Base-by-base conservation (phyloP, 306 rosid genomes). In the Medicago ruthenica region DNA sequence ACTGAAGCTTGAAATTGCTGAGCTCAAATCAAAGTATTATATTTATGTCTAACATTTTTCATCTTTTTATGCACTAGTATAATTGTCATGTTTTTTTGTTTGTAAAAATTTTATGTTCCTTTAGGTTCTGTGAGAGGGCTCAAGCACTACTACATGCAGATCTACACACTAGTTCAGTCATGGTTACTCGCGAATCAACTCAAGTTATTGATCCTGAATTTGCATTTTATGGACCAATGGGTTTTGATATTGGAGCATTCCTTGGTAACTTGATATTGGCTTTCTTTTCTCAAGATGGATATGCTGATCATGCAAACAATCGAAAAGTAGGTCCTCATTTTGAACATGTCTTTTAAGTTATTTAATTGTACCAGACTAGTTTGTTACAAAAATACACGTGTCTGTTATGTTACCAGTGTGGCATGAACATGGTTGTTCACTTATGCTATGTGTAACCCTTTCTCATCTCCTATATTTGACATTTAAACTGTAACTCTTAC, bases 201-300 rank as follows among this genome's bases (percentile, higher is more conserved):
- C 96, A 90, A 85, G 89, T 95, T 67, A 92, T 95, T 71, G 98
- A 95, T 87, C 88, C 97, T 0, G 98, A 92, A 82, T 95, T 95
- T 79, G 90, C 96, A 70, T 92, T 89, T 86, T 89, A 87, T 87
- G 98, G 96, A 79, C 98, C 98, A 17, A 95, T 89, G 89, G 98
- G 98, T 16, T 94, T 82, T 78, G 98, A 94, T 53, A 59, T 90
- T 41, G 98, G 98, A 69, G 97, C 97, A 15, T 94, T 86, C 78
- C 48, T 94, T 70, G 96, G 97, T 74, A 94, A 94, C 89, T 82
- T 91, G 86, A 88, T 91, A 53, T 78, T 94, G 88, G 90, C 97
- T 36, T 94, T 86, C 90, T 88, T 85, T 83, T 82, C 98, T 22
- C 97, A 94, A 88, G 97, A 94, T 84, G 98, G 96, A 64, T 96